Evolutionary conservation across 352 stramenopile species (phyloP).

Genomic region (Hyaloperonospora brassicae): DNA sequence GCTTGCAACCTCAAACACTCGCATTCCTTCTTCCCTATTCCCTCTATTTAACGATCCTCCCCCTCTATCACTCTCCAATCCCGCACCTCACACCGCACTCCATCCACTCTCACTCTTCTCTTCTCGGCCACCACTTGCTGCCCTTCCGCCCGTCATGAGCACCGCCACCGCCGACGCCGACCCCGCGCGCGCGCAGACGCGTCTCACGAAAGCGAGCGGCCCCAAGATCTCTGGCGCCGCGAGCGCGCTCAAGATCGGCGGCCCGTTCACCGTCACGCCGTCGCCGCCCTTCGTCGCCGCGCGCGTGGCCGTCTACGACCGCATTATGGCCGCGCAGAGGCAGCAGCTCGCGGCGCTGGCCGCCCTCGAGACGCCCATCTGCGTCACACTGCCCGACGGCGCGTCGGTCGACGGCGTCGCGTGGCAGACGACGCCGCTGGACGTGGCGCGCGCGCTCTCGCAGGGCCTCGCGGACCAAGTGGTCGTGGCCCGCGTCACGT

Average conservation of each 20-base stretch:
- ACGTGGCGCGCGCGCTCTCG: constrained; percentile 92
- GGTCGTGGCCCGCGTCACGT: constrained; percentile 90
- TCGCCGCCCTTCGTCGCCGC: constrained; percentile 81
- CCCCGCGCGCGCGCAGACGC: constrained; percentile 58
- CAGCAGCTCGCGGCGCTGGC: constrained; percentile 56
- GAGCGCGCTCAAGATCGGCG: constrained; percentile 69
- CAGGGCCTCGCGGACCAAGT: constrained; percentile 91
- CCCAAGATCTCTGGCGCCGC: constrained; percentile 45
- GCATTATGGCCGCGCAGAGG: constrained; percentile 64
- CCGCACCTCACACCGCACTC: neutral
- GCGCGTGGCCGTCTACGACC: constrained; percentile 83
- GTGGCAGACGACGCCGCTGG: constrained; percentile 94
- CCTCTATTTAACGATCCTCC: too few relatives aligned
- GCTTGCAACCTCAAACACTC: too few relatives aligned
- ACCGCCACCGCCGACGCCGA: constrained; percentile 9
- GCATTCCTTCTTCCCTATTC: too few relatives aligned
- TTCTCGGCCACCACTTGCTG: neutral
- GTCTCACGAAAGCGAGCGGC: constrained; percentile 68
- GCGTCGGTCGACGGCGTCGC: constrained; percentile 86
- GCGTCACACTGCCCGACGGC: constrained; percentile 96
- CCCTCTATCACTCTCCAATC: too few relatives aligned
- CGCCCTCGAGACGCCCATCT: constrained; percentile 89
- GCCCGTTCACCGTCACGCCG: constrained; percentile 62
- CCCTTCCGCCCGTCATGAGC: constrained; percentile 23
- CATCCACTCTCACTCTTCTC: neutral